Conservation (phyloP, 129 eudicot genomes). For the Chrysanthemum seticuspe region DNA sequence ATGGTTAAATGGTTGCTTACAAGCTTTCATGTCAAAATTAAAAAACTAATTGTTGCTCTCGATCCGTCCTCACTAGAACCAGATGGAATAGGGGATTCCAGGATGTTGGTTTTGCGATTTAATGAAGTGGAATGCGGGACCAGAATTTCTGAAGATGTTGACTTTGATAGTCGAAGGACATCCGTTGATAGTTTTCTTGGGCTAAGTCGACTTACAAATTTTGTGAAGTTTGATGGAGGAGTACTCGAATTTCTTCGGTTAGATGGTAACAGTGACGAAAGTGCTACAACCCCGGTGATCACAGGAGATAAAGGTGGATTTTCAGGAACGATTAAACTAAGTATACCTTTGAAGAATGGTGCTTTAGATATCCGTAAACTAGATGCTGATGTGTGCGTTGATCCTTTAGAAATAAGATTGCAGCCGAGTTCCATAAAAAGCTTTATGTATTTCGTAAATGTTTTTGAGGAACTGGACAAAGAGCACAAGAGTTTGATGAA, state of each 20-base stretch:
- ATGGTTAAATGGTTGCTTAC: conserved; percentile 87
- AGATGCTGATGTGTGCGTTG: conserved; percentile 77
- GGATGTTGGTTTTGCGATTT: conserved; percentile 71
- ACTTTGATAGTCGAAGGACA: conserved; percentile 27
- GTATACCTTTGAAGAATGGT: conserved; percentile 96
- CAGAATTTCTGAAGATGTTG: conserved; percentile 55
- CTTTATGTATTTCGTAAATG: conserved; percentile 46
- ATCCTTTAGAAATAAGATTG: conserved; percentile 66
- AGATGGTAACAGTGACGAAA: conserved; percentile 42
- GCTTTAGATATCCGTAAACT: conserved; percentile 80
- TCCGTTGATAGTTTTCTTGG: conserved; percentile 62
- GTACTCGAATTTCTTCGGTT: conserved; percentile 66
- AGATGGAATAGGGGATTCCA: conserved; percentile 35
- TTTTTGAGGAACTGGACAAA: conserved; percentile 45
- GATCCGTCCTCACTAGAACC: conserved; percentile 51
- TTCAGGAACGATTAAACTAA: conserved; percentile 74
- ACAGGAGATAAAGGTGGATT: conserved; percentile 78
- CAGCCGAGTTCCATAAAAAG: conserved; percentile 67
- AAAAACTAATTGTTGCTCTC: conserved; percentile 63
- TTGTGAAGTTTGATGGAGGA: conserved; percentile 73
- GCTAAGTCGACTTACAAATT: conserved; percentile 58
- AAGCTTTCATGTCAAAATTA: conserved; percentile 75
- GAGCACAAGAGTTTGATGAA: conserved; percentile 23
- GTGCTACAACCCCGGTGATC: conserved; percentile 50
- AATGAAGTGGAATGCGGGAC: conserved; percentile 83